A percentile compares a stretch with the other conserved stretches of the same genome.
Conservation (phyloP, 164 flowering plant genomes). For the Nelumbo lutea region DNA sequence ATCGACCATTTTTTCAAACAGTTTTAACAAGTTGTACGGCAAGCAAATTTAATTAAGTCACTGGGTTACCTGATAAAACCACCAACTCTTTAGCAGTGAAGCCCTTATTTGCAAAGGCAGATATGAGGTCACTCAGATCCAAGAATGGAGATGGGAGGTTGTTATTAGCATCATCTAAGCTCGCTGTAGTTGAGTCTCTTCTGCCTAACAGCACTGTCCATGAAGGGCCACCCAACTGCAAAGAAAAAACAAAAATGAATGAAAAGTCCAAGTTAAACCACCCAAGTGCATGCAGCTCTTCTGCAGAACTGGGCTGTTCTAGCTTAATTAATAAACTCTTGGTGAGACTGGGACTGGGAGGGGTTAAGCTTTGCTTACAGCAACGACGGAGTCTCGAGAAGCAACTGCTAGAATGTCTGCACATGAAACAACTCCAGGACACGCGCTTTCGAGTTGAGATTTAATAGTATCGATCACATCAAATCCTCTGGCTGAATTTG, state of each 20-base stretch:
- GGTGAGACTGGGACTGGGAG: too few relatives aligned
- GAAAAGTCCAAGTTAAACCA: too few relatives aligned
- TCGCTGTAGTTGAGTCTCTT: slow-evolving; percentile 39
- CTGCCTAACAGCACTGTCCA: slow-evolving; percentile 37
- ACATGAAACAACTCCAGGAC: slow-evolving; percentile 26
- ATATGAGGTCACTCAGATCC: slow-evolving; percentile 21
- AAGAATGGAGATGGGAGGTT: slow-evolving; percentile 26
- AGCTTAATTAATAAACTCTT: too few relatives aligned
- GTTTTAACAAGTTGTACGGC: too few relatives aligned
- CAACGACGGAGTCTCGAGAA: slow-evolving; percentile 32
- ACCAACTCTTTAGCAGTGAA: slow-evolving; percentile 31
- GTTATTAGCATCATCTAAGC: slow-evolving; percentile 29
- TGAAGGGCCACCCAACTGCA: slow-evolving; percentile 32
- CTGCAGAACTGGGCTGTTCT: background rate
- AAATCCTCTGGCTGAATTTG: slow-evolving; percentile 26
- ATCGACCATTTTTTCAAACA: too few relatives aligned
- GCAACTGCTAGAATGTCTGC: slow-evolving; percentile 21
- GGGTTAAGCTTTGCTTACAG: slow-evolving; percentile 15
- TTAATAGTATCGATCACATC: slow-evolving; percentile 37
- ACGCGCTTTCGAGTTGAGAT: slow-evolving; percentile 24
- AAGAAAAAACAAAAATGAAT: background rate
- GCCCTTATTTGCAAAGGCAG: slow-evolving; percentile 26
- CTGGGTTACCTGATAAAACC: slow-evolving; percentile 25
- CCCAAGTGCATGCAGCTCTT: too few relatives aligned
- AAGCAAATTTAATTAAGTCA: too few relatives aligned